Base-by-base conservation (phyloP, 371 early-diverging fungal genomes). In the Chytridium lagenaria region DNA sequence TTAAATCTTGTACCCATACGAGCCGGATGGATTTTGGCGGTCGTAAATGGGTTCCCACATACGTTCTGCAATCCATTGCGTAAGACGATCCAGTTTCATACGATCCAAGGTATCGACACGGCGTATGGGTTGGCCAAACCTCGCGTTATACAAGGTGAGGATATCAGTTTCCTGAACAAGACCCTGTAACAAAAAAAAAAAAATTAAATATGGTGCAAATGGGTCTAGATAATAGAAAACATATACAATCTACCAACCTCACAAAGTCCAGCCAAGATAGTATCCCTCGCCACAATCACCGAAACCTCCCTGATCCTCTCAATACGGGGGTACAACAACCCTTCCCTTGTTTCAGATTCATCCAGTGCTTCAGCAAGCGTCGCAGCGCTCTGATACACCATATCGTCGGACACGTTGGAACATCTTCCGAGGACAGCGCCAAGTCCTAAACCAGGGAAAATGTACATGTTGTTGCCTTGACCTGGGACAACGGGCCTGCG, bases 391-490 rank as follows among this genome's bases (percentile, higher is more conserved):
- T 88, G 84, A 72, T 90, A 92, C 67, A 96, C 88, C 89, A 94
- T 87, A 69, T 82, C 81, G 75, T 96, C 94, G 26, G 95, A 91
- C 70, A 95, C 90, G 34, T 76, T 76, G 16, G 70, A 68, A 55
- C 57, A 55, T 68, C 88, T 87, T 61, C 92, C 87, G 38, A 95
- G 77, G 69, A 91, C 85, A 37, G 92, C 82, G 55, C 96, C 97
- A 36, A 95, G 83, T 26, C 96, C 97, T 31, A 96, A 87, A 50
- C 94, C 94, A 59, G 97, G 97, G 90, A 83, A 85, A 34, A 83
- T 76, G 74, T 78, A 83, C 92, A 93, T 93, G 85, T 95, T 95
- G 86, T 95, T 95, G 64, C 95, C 96, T 85, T 96, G 95, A 23
- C 93, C 95, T 16, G 95, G 93, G 66, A 87, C 78, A 28, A 80